These are phyloP conservation scores for Nemania serpens DNA, from an alignment of 2,329 filamentous ascomycete species.

Conservation along the genomic window DNA sequence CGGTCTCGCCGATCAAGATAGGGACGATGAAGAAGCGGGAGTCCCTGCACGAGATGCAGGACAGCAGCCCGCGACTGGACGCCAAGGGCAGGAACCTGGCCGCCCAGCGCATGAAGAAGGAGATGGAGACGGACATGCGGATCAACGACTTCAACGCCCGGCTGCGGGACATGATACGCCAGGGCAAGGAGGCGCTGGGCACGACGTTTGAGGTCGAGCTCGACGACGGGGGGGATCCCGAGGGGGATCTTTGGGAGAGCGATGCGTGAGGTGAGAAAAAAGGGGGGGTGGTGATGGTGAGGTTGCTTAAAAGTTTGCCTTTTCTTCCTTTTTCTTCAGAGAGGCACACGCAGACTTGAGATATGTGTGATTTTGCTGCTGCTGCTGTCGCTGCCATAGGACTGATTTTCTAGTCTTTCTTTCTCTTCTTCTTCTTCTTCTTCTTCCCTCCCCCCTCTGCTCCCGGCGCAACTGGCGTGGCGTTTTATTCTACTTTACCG, in stretches of 20 bases:
- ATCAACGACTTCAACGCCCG: constrained; percentile 80
- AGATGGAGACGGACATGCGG: constrained; percentile 77
- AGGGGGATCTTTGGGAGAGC: constrained; percentile 47
- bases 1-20: too few relatives aligned
- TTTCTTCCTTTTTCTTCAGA: too few relatives aligned
- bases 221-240: constrained; percentile 37
- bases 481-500: too few relatives aligned
- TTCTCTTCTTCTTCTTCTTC: too few relatives aligned
- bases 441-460: too few relatives aligned
- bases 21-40: constrained; percentile 29
- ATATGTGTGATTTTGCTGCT: too few relatives aligned
- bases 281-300: too few relatives aligned
- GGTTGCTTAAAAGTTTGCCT: too few relatives aligned
- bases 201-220: constrained; percentile 69
- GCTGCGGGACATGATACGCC: constrained; percentile 82
- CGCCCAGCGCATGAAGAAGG: constrained; percentile 71
- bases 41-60: constrained; percentile 34
- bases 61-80: constrained; percentile 57
- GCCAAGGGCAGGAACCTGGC: constrained; percentile 75
- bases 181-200: constrained; percentile 85
- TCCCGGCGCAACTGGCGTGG: too few relatives aligned
- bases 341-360: too few relatives aligned
- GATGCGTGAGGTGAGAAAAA: constrained; percentile 1
- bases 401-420: too few relatives aligned
- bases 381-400: too few relatives aligned